Evolutionary conservation across 306 rosid species (phyloP).

Genomic region (Fragaria iinumae): DNA sequence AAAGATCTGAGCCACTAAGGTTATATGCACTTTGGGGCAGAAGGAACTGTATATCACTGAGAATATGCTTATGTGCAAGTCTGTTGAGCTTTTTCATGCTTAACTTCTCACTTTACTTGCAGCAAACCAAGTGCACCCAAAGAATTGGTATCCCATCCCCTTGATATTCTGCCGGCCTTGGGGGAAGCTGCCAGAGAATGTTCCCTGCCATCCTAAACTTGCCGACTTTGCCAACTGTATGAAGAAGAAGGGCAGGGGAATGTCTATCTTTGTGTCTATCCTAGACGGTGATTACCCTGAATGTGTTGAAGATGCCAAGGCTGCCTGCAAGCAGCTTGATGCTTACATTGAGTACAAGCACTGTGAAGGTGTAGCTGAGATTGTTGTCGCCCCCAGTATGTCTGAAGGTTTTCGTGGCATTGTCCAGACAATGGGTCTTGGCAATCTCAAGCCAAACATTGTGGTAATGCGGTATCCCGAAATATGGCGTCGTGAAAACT

Average conservation of each 20-base stretch:
- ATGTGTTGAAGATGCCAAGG: conserved; percentile 88
- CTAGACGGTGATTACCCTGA: conserved; percentile 95
- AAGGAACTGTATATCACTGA: not conserved
- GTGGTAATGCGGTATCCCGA: conserved; percentile 98
- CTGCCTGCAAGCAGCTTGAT: conserved; percentile 88
- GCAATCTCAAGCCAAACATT: conserved; percentile 96
- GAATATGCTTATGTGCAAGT: not conserved
- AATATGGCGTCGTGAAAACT: conserved; percentile 97
- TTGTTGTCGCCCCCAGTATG: conserved; percentile 94
- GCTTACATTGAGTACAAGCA: conserved; percentile 93
- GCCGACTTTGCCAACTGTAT: conserved; percentile 98
- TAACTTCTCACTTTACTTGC: conserved; percentile 31
- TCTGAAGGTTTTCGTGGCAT: conserved; percentile 94
- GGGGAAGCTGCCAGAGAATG: conserved; percentile 98
- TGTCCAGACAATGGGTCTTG: conserved; percentile 98
- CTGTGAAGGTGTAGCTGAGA: conserved; percentile 99
- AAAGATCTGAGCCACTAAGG: not conserved
- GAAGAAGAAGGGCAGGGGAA: conserved; percentile 99
- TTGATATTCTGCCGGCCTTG: conserved; percentile 96
- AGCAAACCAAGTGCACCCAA: conserved; percentile 98
- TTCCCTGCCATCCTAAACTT: conserved; percentile 98
- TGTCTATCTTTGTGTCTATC: conserved; percentile 93
- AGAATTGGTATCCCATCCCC: conserved; percentile 99
- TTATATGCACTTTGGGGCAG: not conserved
- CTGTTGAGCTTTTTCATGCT: conserved; percentile 19